Base-by-base conservation (phyloP, 2,329 filamentous ascomycete genomes). In the Nannizziopsis arthrosporioides region DNA sequence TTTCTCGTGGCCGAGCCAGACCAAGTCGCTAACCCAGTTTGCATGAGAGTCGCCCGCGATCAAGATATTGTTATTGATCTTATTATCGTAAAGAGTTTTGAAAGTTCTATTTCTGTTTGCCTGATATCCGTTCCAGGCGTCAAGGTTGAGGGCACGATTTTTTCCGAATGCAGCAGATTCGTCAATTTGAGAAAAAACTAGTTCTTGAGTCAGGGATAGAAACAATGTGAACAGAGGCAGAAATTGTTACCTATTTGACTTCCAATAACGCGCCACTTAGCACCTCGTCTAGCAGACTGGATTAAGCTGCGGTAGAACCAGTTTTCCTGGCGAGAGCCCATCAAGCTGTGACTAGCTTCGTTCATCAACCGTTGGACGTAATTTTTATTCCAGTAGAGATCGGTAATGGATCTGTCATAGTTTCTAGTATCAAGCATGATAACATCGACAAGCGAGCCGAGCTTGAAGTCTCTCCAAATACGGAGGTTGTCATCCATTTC, bases 41-140 rank as follows among this genome's bases (percentile, higher is more conserved):
- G 75, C 74, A 59, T 87, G 84, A 32, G 72, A 76, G 59, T 87
- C 83, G 8, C 84, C 84, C 0, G 82, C 74, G 17, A 88, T 73
- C 57, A 87, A 78, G 55, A 87, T 76, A 58, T 81, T 86, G 68
- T 88, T 86, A 48, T 69, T 69, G 54, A 87, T 85, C 15, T 79
- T 72, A 61, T 85, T 78, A 47, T 78, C 70, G 56, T 81, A 82
- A 7, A 87, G 66, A 47, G 78, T 76, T 56, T 78, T 66, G 9
- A 85, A 68, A 0, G 84, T 87, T 32, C 83, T 73, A 67, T 87
- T 86, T 42, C 79, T 73, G 63, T 85, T 86, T 9, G 80, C 73
- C 47, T 75, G 66, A 57, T 87, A 87, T 1, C 82, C 83, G 57
- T 81, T 71, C 76, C 75, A 80, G n/a, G 71, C 68, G 56, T 83